These are phyloP conservation scores for Talaromyces sp. DNA, from an alignment of 2,329 filamentous ascomycete species.

Conservation along the genomic window DNA sequence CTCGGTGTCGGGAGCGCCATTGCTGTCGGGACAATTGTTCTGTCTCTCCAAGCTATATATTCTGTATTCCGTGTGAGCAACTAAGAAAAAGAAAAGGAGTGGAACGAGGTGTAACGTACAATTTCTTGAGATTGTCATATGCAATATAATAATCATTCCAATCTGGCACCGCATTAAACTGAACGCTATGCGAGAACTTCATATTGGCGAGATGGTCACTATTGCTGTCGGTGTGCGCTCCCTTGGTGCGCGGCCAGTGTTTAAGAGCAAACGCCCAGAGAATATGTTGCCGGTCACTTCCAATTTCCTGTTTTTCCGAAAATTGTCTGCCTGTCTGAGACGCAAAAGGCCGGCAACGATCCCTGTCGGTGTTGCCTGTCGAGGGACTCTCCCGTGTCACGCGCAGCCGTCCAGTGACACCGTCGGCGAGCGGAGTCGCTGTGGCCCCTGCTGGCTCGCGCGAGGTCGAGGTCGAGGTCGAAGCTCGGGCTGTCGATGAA, in stretches of 20 bases:
- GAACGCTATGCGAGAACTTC: constrained; percentile 99
- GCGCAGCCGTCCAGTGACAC: not conserved
- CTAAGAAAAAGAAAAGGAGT: not conserved
- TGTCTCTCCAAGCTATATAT: constrained; percentile 95
- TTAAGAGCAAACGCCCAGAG: constrained; percentile 31
- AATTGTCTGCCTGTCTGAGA: not conserved
- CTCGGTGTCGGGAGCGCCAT: constrained; percentile 65
- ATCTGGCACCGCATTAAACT: constrained; percentile 99
- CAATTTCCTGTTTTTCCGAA: not conserved
- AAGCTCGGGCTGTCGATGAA: not conserved
- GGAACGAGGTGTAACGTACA: constrained; percentile 53
- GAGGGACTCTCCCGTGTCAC: constrained; percentile 10
- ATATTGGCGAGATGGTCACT: constrained; percentile 64
- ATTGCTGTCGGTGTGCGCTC: not conserved
- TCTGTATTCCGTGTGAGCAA: constrained; percentile 40
- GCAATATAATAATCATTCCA: constrained; percentile 98
- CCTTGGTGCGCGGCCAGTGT: constrained; percentile 16
- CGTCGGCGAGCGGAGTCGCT: not conserved
- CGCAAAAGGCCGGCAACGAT: not conserved
- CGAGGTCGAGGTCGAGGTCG: not conserved
- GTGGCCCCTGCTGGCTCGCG: not conserved
- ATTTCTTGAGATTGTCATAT: constrained; percentile 98
- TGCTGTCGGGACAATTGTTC: constrained; percentile 55
- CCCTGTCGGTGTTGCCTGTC: not conserved
- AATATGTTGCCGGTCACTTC: constrained; percentile 13